Conservation (phyloP, 768 basidiomycete genomes). For the Clavaria fumosa region DNA sequence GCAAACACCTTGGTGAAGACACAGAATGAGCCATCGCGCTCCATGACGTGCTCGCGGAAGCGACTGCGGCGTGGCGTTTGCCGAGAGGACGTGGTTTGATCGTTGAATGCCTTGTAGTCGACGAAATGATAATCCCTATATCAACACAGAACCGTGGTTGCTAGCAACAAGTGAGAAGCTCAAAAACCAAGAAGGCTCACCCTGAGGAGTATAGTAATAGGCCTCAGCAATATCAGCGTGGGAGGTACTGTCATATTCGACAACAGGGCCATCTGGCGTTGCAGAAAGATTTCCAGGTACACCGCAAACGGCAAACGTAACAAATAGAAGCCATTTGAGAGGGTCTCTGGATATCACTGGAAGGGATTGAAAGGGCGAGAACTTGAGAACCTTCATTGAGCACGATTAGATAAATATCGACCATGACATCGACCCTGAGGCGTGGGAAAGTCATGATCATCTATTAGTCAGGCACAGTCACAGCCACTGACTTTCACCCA, state of each 20-base stretch:
- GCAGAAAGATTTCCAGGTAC: conserved; percentile 9
- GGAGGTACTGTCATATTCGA: conserved; percentile 9
- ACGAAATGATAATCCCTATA: conserved; percentile 9
- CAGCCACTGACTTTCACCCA: no score
- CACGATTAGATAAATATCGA: conserved; percentile 4
- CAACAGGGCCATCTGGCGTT: conserved; percentile 9
- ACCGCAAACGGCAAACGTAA: conserved; percentile 8
- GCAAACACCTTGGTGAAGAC: conserved; percentile 1
- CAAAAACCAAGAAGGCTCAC: conserved; percentile 7
- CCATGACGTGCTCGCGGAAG: conserved; percentile 6
- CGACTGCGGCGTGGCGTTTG: conserved; percentile 3
- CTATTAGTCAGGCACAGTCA: no score
- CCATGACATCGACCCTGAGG: no score
- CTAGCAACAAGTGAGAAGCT: conserved; percentile 1
- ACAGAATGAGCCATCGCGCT: conserved; percentile 7
- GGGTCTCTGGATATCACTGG: conserved; percentile 10
- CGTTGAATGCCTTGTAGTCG: conserved; percentile 9
- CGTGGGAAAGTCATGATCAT: no score
- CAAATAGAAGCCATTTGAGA: conserved; percentile 11
- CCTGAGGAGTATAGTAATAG: conserved; percentile 12
- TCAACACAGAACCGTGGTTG: neutral
- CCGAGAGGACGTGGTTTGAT: conserved; percentile 10
- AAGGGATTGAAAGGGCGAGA: conserved; percentile 8
- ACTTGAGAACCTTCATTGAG: neutral
- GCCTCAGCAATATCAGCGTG: conserved; percentile 4